Evolutionary conservation across 2,329 filamentous ascomycete species (phyloP).

Genomic region (Diaporthe citrichinensis): DNA sequence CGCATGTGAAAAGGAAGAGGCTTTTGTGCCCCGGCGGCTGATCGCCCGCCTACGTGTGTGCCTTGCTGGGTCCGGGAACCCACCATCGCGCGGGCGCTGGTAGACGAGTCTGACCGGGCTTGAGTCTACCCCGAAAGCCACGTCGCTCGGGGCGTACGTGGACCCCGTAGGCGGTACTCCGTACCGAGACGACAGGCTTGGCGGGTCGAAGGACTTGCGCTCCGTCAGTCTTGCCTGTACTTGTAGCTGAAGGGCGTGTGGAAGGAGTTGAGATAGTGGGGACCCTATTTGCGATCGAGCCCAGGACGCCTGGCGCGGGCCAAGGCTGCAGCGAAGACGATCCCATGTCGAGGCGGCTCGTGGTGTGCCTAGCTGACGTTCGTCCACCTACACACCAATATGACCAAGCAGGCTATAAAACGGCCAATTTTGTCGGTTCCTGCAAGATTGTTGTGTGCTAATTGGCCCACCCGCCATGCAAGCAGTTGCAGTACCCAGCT

Average conservation of each 20-base stretch:
- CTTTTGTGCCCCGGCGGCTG: not conserved
- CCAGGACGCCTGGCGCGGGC: not conserved
- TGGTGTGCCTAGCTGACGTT: not conserved
- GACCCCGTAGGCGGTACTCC: not conserved
- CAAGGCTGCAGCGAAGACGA: not conserved
- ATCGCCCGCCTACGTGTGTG: not conserved
- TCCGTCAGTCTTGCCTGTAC: not conserved
- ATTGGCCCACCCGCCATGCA: not conserved
- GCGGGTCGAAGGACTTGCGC: not conserved
- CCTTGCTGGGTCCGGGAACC: not conserved
- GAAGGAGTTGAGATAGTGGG: not conserved
- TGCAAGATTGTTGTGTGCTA: not conserved
- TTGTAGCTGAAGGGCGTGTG: not conserved
- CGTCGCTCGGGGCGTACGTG: conserved; percentile 5
- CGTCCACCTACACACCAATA: not conserved
- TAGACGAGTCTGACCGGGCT: conserved; percentile 1
- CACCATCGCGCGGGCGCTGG: not conserved
- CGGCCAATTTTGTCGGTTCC: not conserved
- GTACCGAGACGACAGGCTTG: not conserved
- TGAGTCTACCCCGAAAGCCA: conserved; percentile 16
- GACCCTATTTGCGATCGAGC: not conserved
- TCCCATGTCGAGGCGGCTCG: not conserved
- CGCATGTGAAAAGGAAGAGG: not conserved
- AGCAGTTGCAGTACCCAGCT: not conserved
- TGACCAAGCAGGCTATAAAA: not conserved